phyloP scores from a whole-genome alignment of 768 basidiomycete genomes.

The Trichaptum fuscoviolaceum region DNA sequence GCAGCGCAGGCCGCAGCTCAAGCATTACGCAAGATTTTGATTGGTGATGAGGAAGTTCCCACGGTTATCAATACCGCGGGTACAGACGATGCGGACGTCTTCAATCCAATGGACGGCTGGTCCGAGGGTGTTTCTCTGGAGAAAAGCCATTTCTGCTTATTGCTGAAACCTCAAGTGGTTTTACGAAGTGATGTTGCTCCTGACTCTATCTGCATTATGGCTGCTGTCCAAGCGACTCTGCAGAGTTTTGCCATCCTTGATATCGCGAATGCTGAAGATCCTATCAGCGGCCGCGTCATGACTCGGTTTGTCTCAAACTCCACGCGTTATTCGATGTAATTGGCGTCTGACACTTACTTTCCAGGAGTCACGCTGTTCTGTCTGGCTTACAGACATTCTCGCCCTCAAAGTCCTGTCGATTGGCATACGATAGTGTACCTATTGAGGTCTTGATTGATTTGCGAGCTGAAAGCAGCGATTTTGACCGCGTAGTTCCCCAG shows the following conservation, averaged over 20 bases:
- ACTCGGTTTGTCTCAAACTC: slow-evolving; percentile 60
- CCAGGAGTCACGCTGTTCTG: slow-evolving; percentile 72
- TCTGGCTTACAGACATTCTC: slow-evolving; percentile 86
- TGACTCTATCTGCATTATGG: slow-evolving; percentile 63
- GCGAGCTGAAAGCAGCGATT: slow-evolving; percentile 72
- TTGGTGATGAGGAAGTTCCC: slow-evolving; percentile 41
- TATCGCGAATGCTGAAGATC: slow-evolving; percentile 69
- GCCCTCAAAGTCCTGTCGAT: slow-evolving; percentile 36
- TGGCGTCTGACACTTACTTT: slow-evolving; percentile 4
- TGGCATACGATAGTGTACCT: slow-evolving; percentile 48
- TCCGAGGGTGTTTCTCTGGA: slow-evolving; percentile 60
- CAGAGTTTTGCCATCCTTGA: slow-evolving; percentile 82
- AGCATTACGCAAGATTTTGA: slow-evolving; percentile 60
- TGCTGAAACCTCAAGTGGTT: slow-evolving; percentile 88
- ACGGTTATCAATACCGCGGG: slow-evolving; percentile 32
- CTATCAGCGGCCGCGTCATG: slow-evolving; percentile 81
- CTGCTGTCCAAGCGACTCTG: slow-evolving; percentile 75
- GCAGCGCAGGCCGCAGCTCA: slow-evolving; percentile 60
- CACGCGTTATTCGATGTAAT: slow-evolving; percentile 3
- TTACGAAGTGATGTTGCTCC: slow-evolving; percentile 53
- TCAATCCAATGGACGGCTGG: slow-evolving; percentile 69
- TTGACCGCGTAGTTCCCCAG: slow-evolving; percentile 87
- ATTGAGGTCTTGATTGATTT: slow-evolving; percentile 86
- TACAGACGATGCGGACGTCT: slow-evolving; percentile 28
- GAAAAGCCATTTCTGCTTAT: slow-evolving; percentile 76